phyloP scores from a whole-genome alignment of 768 basidiomycete species.

The Kwoniella dejecticola region DNA sequence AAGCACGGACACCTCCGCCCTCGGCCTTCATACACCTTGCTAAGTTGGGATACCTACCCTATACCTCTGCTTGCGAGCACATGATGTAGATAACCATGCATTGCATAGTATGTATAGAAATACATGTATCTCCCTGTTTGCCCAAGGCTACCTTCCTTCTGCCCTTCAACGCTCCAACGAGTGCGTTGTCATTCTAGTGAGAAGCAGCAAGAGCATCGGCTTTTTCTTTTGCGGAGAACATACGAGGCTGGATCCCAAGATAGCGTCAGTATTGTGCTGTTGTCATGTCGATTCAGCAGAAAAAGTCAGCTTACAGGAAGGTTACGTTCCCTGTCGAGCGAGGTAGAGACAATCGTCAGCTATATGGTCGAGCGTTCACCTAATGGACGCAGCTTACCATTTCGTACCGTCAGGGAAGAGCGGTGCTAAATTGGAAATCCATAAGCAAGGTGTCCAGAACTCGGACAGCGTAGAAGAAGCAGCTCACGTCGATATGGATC shows the following conservation, averaged over 20 bases:
- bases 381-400: conserved; percentile 65
- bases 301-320: conserved; percentile 48
- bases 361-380: not conserved
- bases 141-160: not conserved
- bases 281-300: not conserved
- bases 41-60: too few species aligned
- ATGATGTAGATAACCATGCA: conserved; percentile 7
- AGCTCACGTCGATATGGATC: conserved; percentile 90
- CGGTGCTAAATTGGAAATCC: conserved; percentile 60
- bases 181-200: conserved; percentile 20
- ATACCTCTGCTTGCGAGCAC: not conserved
- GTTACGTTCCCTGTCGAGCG: conserved; percentile 56
- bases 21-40: too few species aligned
- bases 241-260: conserved; percentile 42
- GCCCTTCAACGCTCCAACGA: not conserved
- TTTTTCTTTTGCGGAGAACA: conserved; percentile 54
- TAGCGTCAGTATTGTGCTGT: not conserved
- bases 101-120: conserved; percentile 21
- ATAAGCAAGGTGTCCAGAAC: too few species aligned
- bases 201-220: conserved; percentile 35
- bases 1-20: conserved; percentile 6
- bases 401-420: conserved; percentile 89
- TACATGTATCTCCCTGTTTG: conserved; percentile 14
- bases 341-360: conserved; percentile 10
- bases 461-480: too few species aligned